Base-by-base conservation (phyloP, 768 basidiomycete species). In the Suillus brevipes region DNA sequence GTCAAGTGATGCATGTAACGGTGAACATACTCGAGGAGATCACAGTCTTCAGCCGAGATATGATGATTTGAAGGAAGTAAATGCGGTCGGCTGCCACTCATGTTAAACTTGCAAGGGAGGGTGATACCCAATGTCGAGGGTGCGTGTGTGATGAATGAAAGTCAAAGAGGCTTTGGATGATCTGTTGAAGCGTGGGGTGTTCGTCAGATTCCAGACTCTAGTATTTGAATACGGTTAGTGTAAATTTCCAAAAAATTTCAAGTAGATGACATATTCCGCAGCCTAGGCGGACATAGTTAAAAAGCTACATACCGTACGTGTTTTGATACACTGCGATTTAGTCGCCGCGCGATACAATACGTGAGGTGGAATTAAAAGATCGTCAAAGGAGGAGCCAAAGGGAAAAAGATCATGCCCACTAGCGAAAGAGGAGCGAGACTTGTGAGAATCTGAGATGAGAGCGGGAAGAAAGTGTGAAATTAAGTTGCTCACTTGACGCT, bases 11-110 rank as follows among this genome's bases (percentile, higher is more conserved):
- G 37, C 8, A 28, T 57, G 7, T 28, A 12, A 31, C 5, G 14
- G 3, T 16, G 28, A 31, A 53, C 75, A 58, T 64, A 75, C 75
- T 76, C 75, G 38, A 76, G 75, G 65, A 73, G 70, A 40, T 77
- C 68, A 18, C 67, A 71, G 10, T 63, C 59, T 57, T 68, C 71
- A 14, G 66, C 58, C 40, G 57, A 43, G 25, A 40, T 68, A 56
- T 71, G 62, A 25, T 61, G 67, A 31, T 67, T 70, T 53, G 72
- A 68, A 25, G 77, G 75, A 55, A 68, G 69, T 60, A 78, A 55
- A 59, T 66, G 72, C 45, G 75, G 64, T 42, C 53, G 69, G 45
- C 59, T 66, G 74, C 71, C 72, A 42, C 55, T 50, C 50, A 53
- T 42, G 62, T 36, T 47, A 25, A 40, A 28, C 56, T 60, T 62